These are phyloP conservation scores for Polygonum maritimum DNA, from an alignment of 148 eudicot species.

Conservation along the genomic window DNA sequence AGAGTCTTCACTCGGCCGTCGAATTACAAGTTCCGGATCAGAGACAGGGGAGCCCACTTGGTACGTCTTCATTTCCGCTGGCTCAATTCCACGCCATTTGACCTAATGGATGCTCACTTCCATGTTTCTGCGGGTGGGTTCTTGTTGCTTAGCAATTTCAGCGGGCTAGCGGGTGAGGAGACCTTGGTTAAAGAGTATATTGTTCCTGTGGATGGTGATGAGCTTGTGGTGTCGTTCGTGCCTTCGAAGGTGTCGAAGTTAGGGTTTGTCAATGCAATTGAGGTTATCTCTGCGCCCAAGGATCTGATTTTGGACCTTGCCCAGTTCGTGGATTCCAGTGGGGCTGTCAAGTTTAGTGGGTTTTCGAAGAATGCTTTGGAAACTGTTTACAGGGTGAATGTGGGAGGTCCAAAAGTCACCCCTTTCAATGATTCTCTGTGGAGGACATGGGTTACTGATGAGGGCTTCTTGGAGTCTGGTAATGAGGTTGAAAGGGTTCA, in stretches of 20 bases:
- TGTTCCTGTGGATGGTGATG: conserved; percentile 46
- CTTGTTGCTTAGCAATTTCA: conserved; percentile 46
- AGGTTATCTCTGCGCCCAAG: conserved; percentile 79
- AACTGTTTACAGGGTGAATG: conserved; percentile 63
- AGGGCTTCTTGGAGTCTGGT: conserved; percentile 38
- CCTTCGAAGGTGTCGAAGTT: conserved; percentile 40
- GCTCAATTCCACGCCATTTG: conserved; percentile 18
- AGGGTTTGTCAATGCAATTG: conserved; percentile 74
- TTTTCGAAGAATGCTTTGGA: conserved; percentile 47
- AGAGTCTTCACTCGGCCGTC: conserved; percentile 45
- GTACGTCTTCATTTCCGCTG: conserved; percentile 62
- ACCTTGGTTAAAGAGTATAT: conserved; percentile 51
- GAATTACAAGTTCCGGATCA: conserved; percentile 39
- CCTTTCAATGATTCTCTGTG: conserved; percentile 93
- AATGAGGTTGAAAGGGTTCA: conserved; percentile 30
- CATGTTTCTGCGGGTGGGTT: conserved; percentile 61
- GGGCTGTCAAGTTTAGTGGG: conserved; percentile 36
- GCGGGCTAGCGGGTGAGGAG: conserved; percentile 12
- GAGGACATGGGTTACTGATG: conserved; percentile 88
- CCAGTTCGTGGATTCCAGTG: conserved; percentile 27
- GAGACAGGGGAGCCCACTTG: conserved; percentile 49
- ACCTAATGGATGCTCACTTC: conserved; percentile 34
- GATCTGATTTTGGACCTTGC: conserved; percentile 66
- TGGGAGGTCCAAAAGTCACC: conserved; percentile 83
- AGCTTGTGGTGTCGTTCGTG: conserved; percentile 44